Conservation (phyloP, 2,329 filamentous ascomycete genomes). For the Hypoxylon sp. region DNA sequence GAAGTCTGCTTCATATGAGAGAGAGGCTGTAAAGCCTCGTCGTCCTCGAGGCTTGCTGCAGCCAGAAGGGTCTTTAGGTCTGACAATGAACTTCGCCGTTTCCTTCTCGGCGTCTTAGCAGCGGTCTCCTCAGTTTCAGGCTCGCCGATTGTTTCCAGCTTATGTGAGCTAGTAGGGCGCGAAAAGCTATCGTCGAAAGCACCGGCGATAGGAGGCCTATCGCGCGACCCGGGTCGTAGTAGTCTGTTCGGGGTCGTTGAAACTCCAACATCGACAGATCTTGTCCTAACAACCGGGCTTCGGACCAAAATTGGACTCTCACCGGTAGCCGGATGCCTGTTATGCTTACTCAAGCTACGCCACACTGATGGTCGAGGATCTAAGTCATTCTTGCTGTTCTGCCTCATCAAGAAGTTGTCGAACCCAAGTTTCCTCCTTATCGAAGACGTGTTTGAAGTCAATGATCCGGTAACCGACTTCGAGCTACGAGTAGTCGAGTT, state of each 20-base stretch:
- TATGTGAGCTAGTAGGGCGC: constrained; percentile 70
- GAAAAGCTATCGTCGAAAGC: constrained; percentile 69
- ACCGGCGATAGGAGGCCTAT: constrained; percentile 71
- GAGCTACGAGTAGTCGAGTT: constrained; percentile 69
- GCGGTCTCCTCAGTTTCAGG: constrained; percentile 61
- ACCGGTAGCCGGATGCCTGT: constrained; percentile 69
- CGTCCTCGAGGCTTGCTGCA: constrained; percentile 66
- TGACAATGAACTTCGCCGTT: constrained; percentile 90
- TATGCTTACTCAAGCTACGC: constrained; percentile 88
- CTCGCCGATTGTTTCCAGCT: constrained; percentile 71
- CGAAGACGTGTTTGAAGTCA: constrained; percentile 89
- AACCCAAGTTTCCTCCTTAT: constrained; percentile 87
- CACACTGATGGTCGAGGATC: constrained; percentile 83
- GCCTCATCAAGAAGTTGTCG: constrained; percentile 79
- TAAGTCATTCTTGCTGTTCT: constrained; percentile 80
- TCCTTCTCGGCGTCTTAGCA: constrained; percentile 72
- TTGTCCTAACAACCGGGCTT: constrained; percentile 75
- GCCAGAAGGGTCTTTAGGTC: constrained; percentile 81
- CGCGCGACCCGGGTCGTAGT: constrained; percentile 68
- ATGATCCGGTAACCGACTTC: constrained; percentile 77
- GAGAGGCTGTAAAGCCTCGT: constrained; percentile 61
- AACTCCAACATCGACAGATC: constrained; percentile 80
- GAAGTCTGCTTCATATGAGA: constrained; percentile 67
- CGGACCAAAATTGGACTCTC: constrained; percentile 76
- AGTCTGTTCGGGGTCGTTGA: constrained; percentile 62